phyloP scores from a whole-genome alignment of 129 eudicot genomes.

The Saussurea involucrata region DNA sequence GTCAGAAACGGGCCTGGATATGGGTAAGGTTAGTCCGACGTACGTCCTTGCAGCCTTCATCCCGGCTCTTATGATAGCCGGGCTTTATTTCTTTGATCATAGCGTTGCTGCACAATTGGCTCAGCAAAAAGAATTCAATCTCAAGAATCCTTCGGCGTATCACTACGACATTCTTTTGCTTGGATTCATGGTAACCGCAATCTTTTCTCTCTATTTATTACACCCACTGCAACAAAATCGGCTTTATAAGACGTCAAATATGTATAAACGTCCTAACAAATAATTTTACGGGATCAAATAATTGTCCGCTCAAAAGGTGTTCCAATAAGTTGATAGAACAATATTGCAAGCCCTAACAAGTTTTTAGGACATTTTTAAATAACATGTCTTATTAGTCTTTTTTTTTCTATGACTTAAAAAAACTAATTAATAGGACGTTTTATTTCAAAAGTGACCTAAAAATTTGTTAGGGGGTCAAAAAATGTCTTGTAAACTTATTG shows the following conservation, averaged over 20 bases:
- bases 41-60: constrained; percentile 53
- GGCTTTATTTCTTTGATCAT: constrained; percentile 58
- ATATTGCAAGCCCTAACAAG: not conserved
- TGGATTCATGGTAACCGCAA: constrained; percentile 37
- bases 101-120: constrained; percentile 64
- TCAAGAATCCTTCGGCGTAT: constrained; percentile 51
- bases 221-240: not conserved
- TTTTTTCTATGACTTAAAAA: not conserved
- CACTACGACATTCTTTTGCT: constrained; percentile 55
- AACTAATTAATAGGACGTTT: not conserved
- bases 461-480: not conserved
- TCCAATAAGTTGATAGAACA: not conserved
- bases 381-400: not conserved
- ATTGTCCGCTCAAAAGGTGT: not conserved
- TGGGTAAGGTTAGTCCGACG: constrained; percentile 38
- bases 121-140: constrained; percentile 60
- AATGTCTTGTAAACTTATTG: not conserved
- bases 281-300: not conserved
- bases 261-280: no score
- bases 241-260: not conserved
- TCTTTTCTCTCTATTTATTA: not conserved
- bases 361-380: not conserved
- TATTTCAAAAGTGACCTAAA: not conserved
- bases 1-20: no score
- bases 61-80: constrained; percentile 55